These are phyloP conservation scores for Alternaria conjuncta DNA, from an alignment of 2,329 filamentous ascomycete genomes.

Conservation along the genomic window DNA sequence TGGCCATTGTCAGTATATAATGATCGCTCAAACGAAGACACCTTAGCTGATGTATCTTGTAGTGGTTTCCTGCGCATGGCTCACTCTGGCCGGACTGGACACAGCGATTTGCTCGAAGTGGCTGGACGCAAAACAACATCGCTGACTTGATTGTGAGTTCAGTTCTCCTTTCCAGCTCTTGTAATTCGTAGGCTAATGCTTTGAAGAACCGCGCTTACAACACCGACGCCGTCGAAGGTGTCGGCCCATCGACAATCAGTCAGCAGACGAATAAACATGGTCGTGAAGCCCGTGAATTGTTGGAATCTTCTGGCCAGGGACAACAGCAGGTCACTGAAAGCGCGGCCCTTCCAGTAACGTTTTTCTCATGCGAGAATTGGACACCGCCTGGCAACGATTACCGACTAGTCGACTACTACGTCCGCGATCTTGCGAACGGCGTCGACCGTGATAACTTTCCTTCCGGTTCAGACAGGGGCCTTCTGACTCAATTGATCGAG, in stretches of 20 bases:
- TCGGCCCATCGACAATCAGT: not conserved
- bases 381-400: not conserved
- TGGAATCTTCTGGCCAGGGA: not conserved
- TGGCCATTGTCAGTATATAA: not conserved
- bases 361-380: not conserved
- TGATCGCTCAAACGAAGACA: not conserved
- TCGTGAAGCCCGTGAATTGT: not conserved
- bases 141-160: not conserved
- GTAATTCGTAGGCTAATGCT: not conserved
- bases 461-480: not conserved
- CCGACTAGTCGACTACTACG: not conserved
- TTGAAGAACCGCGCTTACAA: not conserved
- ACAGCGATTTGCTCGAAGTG: not conserved
- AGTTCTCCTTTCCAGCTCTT: rapidly evolving
- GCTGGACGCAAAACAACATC: not conserved
- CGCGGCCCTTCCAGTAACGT: not conserved
- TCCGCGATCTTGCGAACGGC: not conserved
- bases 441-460: not conserved
- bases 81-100: not conserved
- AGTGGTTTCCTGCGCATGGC: not conserved
- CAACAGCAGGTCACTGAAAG: rapidly evolving
- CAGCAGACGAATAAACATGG: not conserved
- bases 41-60: not conserved
- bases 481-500: not conserved
- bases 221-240: not conserved